These are phyloP conservation scores for Leccinum fallax DNA, from an alignment of 1,284 basidiomycete species.

Conservation along the genomic window DNA sequence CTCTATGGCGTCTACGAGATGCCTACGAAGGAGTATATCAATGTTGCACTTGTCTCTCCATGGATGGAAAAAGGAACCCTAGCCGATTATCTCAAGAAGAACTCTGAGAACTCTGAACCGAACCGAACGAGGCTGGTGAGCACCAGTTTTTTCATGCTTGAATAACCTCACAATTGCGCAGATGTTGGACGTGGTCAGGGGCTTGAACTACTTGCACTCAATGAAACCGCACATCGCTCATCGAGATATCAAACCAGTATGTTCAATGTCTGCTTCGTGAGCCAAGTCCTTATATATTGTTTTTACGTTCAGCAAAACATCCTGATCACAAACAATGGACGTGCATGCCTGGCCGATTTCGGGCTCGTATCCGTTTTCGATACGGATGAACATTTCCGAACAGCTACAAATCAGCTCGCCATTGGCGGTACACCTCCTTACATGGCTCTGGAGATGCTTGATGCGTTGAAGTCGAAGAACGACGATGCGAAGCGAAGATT, in stretches of 20 bases:
- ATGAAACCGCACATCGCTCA: slow-evolving; percentile 31
- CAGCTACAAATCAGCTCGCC: background rate
- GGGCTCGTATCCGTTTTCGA: slow-evolving; percentile 30
- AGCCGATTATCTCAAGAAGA: slow-evolving; percentile 22
- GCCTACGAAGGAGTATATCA: slow-evolving; percentile 3
- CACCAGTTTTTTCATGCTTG: background rate
- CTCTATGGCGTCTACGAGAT: slow-evolving; percentile 26
- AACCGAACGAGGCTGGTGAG: slow-evolving; percentile 26
- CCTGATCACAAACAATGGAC: slow-evolving; percentile 19
- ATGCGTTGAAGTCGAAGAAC: background rate
- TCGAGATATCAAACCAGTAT: slow-evolving; percentile 31
- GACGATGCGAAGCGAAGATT: slow-evolving; percentile 12
- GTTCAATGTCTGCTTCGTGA: background rate
- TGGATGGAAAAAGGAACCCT: slow-evolving; percentile 35
- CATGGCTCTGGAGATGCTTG: slow-evolving; percentile 28
- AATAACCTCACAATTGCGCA: slow-evolving; percentile 3
- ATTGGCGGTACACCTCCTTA: slow-evolving; percentile 21
- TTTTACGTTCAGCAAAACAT: slow-evolving; percentile 27
- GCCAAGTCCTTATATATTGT: background rate
- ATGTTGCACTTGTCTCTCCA: slow-evolving; percentile 27
- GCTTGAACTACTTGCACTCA: slow-evolving; percentile 30
- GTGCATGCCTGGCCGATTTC: slow-evolving; percentile 32
- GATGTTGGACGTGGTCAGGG: slow-evolving; percentile 28
- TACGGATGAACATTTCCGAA: background rate
- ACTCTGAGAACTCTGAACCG: slow-evolving; percentile 1